Evolutionary conservation across 2,329 filamentous ascomycete genomes (phyloP).

Genomic region (Ophiocordyceps polyrhachis-furcata): DNA sequence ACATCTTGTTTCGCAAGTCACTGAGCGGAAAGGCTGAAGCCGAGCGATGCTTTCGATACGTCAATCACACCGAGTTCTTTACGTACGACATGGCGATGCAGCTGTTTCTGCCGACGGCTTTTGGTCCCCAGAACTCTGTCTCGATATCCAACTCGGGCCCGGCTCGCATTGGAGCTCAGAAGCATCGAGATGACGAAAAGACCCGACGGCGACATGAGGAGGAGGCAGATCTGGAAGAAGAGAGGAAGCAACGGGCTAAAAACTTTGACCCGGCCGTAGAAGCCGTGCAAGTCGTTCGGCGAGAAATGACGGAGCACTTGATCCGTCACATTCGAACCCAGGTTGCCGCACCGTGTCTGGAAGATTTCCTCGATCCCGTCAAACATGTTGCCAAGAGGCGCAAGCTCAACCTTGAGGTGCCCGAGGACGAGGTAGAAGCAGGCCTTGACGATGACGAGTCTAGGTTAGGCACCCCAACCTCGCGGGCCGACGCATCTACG

Average conservation of each 20-base stretch:
- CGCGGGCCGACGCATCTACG: slow-evolving; percentile 39
- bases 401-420: slow-evolving; percentile 58
- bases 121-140: slow-evolving; percentile 7
- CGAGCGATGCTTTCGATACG: slow-evolving; percentile 58
- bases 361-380: slow-evolving; percentile 64
- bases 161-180: slow-evolving; percentile 7
- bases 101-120: slow-evolving; percentile 27
- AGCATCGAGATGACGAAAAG: slow-evolving; percentile 43
- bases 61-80: slow-evolving; percentile 71
- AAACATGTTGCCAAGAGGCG: slow-evolving; percentile 65
- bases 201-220: slow-evolving; percentile 51
- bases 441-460: slow-evolving; percentile 39
- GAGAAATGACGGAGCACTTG: slow-evolving; percentile 71
- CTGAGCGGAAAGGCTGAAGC: slow-evolving; percentile 61
- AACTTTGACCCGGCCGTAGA: slow-evolving; percentile 82
- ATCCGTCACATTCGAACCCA: slow-evolving; percentile 78
- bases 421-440: slow-evolving; percentile 32
- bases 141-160: slow-evolving; percentile 18
- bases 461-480: slow-evolving; percentile 46
- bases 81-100: slow-evolving; percentile 88
- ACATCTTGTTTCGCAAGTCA: slow-evolving; percentile 72
- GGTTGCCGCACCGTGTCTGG: slow-evolving; percentile 63
- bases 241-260: slow-evolving; percentile 71
- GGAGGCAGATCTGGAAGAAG: slow-evolving; percentile 69
- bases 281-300: slow-evolving; percentile 58